Evolutionary conservation across 2,329 filamentous ascomycete species (phyloP).

Genomic region (Gliomastix tumulicola): DNA sequence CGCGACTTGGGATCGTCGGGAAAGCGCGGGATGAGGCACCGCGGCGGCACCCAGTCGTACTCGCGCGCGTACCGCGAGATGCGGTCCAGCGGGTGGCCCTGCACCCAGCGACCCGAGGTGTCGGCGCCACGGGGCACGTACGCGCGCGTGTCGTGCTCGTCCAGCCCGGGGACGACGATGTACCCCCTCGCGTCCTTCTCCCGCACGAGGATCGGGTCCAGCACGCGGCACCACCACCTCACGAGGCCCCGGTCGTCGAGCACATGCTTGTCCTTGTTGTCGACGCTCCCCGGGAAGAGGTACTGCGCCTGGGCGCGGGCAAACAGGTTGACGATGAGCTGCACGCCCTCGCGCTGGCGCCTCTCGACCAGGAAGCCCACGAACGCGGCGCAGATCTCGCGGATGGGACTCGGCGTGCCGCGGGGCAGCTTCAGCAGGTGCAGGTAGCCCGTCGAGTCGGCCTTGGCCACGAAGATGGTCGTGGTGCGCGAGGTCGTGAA

Average conservation of each 20-base stretch:
- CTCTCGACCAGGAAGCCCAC: constrained; percentile 67
- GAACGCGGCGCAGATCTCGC: constrained; percentile 67
- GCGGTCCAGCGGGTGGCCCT: constrained; percentile 63
- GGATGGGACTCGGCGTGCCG: constrained; percentile 64
- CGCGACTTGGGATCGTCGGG: constrained; percentile 94
- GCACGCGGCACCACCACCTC: constrained; percentile 89
- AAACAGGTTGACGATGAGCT: constrained; percentile 80
- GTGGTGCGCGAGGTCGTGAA: constrained; percentile 77
- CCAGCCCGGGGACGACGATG: constrained; percentile 80
- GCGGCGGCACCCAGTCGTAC: constrained; percentile 58
- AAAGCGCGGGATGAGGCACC: constrained; percentile 82
- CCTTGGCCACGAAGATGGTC: constrained; percentile 92
- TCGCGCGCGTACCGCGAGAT: constrained; percentile 57
- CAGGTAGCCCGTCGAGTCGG: constrained; percentile 89
- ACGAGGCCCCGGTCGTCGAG: constrained; percentile 85
- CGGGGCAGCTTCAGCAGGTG: constrained; percentile 56
- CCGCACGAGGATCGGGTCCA: constrained; percentile 64
- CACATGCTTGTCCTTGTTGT: constrained; percentile 82
- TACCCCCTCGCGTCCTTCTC: constrained; percentile 49
- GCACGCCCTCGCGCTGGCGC: constrained; percentile 51
- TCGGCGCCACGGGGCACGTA: constrained; percentile 56
- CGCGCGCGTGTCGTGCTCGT: constrained; percentile 69
- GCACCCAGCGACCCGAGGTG: constrained; percentile 51
- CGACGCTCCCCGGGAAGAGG: constrained; percentile 84
- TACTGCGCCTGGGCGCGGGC: constrained; percentile 90